phyloP scores from a whole-genome alignment of 2,329 filamentous ascomycete genomes.

The Scleromitrula shiraiana region DNA sequence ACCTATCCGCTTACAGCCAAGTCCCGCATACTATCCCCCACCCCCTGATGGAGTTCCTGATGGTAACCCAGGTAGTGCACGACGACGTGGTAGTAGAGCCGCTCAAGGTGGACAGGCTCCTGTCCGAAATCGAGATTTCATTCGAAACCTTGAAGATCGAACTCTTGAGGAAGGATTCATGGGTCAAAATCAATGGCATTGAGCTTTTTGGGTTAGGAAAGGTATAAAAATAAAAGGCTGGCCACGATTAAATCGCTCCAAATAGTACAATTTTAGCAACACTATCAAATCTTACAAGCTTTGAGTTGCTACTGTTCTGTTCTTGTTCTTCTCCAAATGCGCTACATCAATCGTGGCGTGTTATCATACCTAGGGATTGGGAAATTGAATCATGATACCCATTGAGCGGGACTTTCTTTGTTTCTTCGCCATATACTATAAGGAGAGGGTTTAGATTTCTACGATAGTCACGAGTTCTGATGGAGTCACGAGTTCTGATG shows the following conservation, averaged over 20 bases:
- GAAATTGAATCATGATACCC: conserved; percentile 11
- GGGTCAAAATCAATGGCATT: conserved; percentile 62
- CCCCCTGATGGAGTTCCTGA: conserved; percentile 74
- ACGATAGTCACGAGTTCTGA: conserved; percentile 3
- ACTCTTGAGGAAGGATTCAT: conserved; percentile 91
- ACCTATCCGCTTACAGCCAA: conserved; percentile 88
- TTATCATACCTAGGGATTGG: conserved; percentile 6
- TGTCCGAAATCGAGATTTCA: conserved; percentile 72
- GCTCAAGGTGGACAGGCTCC: conserved; percentile 48
- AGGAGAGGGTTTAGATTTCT: not conserved
- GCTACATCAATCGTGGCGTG: not conserved
- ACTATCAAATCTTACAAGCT: too few species aligned
- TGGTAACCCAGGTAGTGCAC: conserved; percentile 48
- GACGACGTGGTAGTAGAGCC: conserved; percentile 68
- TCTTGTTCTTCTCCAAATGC: conserved; percentile 8
- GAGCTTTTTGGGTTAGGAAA: conserved; percentile 27
- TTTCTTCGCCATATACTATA: conserved; percentile 2
- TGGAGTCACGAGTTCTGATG: too few species aligned
- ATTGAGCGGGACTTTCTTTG: conserved; percentile 4
- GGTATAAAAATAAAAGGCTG: not conserved
- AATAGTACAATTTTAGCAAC: too few species aligned
- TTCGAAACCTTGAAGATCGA: conserved; percentile 87
- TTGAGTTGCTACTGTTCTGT: conserved; percentile 4
- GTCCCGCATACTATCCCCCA: conserved; percentile 93
- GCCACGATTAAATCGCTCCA: not conserved